phyloP scores from a whole-genome alignment of 2,329 filamentous ascomycete species.

The Septoria petroselini region DNA sequence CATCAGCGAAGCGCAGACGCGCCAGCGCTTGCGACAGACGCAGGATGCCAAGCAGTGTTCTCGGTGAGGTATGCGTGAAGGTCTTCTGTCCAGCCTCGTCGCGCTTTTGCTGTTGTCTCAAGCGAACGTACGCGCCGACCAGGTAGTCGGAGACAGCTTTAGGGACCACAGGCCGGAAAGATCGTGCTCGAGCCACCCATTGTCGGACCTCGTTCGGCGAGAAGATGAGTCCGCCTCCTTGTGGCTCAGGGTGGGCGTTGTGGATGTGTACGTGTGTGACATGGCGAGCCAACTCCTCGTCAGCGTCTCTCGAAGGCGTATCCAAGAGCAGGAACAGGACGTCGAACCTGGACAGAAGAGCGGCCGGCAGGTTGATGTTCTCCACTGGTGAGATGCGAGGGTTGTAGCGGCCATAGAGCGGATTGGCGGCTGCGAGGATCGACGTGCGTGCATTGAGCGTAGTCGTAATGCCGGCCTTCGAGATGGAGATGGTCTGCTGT shows the following conservation, averaged over 20 bases:
- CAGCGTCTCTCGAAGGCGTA: conserved; percentile 81
- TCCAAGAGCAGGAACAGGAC: conserved; percentile 95
- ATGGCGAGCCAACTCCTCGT: conserved; percentile 92
- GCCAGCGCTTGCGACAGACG: conserved; percentile 92
- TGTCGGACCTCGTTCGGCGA: conserved; percentile 89
- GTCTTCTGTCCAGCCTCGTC: conserved; percentile 89
- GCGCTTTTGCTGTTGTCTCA: conserved; percentile 86
- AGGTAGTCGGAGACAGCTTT: conserved; percentile 90
- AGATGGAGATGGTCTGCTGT: conserved; percentile 81
- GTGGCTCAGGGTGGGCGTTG: conserved; percentile 79
- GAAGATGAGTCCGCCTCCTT: conserved; percentile 69
- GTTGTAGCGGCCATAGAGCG: conserved; percentile 96
- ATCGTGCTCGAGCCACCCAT: conserved; percentile 89
- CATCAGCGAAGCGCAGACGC: conserved; percentile 79
- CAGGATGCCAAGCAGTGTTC: conserved; percentile 87
- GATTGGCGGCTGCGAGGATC: conserved; percentile 89
- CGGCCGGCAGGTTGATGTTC: conserved; percentile 98
- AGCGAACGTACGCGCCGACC: conserved; percentile 91
- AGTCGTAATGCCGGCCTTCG: conserved; percentile 91
- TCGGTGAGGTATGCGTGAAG: conserved; percentile 89
- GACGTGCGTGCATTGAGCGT: conserved; percentile 87
- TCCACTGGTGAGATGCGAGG: conserved; percentile 94
- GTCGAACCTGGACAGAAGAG: conserved; percentile 94
- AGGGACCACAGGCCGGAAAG: conserved; percentile 82
- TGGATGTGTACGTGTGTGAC: conserved; percentile 97